Evolutionary conservation across 495 filamentous ascomycete genomes (phyloP), one percentile per base, ranked within the genome.

Genomic region (Elasticomyces elasticus): DNA sequence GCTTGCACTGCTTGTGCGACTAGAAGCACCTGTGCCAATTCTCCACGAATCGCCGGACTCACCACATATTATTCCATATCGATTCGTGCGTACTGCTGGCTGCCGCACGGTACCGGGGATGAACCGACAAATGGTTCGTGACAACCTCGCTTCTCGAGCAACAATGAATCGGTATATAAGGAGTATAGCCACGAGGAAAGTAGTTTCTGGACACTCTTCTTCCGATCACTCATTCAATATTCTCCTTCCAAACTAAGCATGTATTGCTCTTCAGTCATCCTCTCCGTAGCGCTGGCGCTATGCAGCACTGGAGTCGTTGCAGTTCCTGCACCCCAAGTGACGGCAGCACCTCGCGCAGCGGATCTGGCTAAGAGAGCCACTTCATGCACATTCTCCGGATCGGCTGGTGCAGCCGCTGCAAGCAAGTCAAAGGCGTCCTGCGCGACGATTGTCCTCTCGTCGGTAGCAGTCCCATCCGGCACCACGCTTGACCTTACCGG

Each of bases 401-500:
- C 74, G 5, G 58, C 68, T 25, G 63, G 63, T 13, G 64, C 62
- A 41, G 57, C 61, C 9, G 54, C 62, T 2, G 77, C 71, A 15
- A 73, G 61, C 51, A 68, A 67, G 22, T 70, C 72, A 51, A 72
- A 74, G 64, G 63, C 65, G 0, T 69, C 69, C n/a, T 79, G 78
- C 65, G 71, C 76, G 17, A 75, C 67, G 6, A 74, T 81, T 51
- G 60, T 74, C 22, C 63, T 79, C 13, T 69, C 67, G 27, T 64
- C 68, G 54, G 64, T 81, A 31, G 67, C 67, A 15, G 77, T 81
- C 1, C 76, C 77, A 23, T 71, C 77, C 6, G 77, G 77, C 11
- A 64, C 69, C 35, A 77, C 76, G 5, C 68, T 81, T 5, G 73
- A 80, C 51, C 63, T 81, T 37, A 68, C 72, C n/a, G 64, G 67